Evolutionary conservation across 306 rosid species (phyloP).

Genomic region (Oxytropis ochrocephala): DNA sequence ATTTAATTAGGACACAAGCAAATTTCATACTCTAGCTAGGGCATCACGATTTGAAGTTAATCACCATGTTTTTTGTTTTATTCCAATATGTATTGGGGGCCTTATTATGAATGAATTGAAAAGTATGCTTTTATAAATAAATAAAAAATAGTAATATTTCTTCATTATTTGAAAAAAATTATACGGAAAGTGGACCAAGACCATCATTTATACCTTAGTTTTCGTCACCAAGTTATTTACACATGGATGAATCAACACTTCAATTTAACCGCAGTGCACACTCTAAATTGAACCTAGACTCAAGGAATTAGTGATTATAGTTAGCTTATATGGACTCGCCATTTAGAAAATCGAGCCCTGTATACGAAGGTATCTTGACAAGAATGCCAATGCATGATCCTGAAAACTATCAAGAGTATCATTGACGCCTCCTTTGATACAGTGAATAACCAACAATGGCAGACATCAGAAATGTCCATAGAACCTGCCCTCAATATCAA

Average conservation of each 20-base stretch:
- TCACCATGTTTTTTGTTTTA: too few relatives aligned
- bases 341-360: slow-evolving; percentile 14
- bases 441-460: slow-evolving; percentile 94
- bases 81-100: too few relatives aligned
- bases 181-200: neutral
- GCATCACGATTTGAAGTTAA: too few relatives aligned
- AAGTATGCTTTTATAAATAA: too few relatives aligned
- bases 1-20: too few relatives aligned
- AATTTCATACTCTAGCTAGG: too few relatives aligned
- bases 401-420: slow-evolving; percentile 16
- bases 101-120: too few relatives aligned
- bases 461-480: slow-evolving; percentile 95
- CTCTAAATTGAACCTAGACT: slow-evolving; percentile 2
- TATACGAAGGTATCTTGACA: neutral
- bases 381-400: slow-evolving; percentile 11
- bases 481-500: slow-evolving; percentile 47
- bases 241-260: neutral
- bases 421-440: slow-evolving; percentile 77
- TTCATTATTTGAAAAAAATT: neutral
- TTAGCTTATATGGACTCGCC: slow-evolving; percentile 25
- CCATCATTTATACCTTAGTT: neutral
- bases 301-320: slow-evolving; percentile 21
- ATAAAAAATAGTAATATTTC: neutral
- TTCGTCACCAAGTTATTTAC: slow-evolving; percentile 12
- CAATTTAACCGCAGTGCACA: slow-evolving; percentile 1